phyloP scores from a whole-genome alignment of 495 filamentous ascomycete species.

The Xylaria curta region DNA sequence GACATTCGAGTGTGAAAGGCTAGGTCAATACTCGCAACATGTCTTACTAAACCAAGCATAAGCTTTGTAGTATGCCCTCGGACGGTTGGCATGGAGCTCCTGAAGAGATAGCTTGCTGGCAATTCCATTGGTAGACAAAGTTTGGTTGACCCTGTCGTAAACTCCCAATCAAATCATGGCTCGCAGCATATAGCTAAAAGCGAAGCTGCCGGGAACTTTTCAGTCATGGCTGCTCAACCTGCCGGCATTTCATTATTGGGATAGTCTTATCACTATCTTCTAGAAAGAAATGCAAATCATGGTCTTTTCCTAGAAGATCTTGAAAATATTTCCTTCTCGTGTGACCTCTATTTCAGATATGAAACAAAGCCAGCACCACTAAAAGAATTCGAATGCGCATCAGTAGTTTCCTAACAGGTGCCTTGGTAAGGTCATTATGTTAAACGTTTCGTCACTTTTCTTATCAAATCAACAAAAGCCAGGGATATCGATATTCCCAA shows the following conservation, averaged over 20 bases:
- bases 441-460: neutral
- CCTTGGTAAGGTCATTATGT: neutral
- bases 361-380: neutral
- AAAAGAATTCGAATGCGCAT: neutral
- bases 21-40: too few relatives aligned
- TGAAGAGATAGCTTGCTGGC: too few relatives aligned
- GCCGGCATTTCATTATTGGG: neutral
- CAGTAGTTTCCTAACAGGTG: neutral
- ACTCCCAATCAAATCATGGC: too few relatives aligned
- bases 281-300: neutral
- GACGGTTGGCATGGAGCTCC: too few relatives aligned
- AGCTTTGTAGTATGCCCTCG: too few relatives aligned
- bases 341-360: too few relatives aligned
- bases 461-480: neutral
- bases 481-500: too few relatives aligned
- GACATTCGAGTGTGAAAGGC: too few relatives aligned
- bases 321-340: neutral
- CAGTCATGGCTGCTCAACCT: neutral
- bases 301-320: neutral
- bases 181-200: neutral
- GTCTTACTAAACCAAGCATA: too few relatives aligned
- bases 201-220: neutral
- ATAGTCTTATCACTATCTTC: neutral
- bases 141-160: too few relatives aligned
- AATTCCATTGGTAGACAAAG: too few relatives aligned